Evolutionary conservation across 106 monocot species (phyloP), one percentile per base, ranked within the genome.

Genomic region (Triglochin maritima): DNA sequence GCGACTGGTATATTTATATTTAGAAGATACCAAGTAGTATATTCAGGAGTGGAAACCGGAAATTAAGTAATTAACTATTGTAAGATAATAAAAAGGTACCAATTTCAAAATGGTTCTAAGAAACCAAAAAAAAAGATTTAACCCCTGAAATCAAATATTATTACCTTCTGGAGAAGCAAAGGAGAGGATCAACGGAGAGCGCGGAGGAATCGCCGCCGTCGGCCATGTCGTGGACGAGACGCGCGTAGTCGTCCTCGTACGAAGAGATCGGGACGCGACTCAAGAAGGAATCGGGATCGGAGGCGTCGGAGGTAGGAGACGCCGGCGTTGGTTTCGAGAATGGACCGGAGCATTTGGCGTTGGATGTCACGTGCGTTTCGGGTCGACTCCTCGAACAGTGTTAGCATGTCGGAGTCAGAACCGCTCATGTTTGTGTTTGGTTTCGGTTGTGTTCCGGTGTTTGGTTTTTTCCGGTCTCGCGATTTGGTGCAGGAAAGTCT

Each of bases 181-280:
- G 6, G 44, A 68, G 55, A 12, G 54, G 55, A 42, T 54, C 54
- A 12, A 52, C 47, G 53, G 51, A 54, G 53, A 67, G 52, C 17
- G 9, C 43, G 53, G 51, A 53, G 9, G 16, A 3, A 14, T 51
- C 67, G 17, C 52, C 67, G 51, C 41, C 67, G 3, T 51, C 67
- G 9, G 51, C 67, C 7, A 52, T 51, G 4, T 12, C 5, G 12
- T 53, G 50, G 5, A 51, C 48, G 5, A n/a, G 10, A 46, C 2
- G 15, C 6, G 47, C 64, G 46, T 64, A 64, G 64, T 64, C 64
- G n/a, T 47, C 46, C 9, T 64, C 64, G 44, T 64, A 64, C 4
- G 64, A 47, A 9, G 64, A 64, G 64, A 64, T 46, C 47, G 64
- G 64, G 14, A 64, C 64, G 64, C 9, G 47, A 3, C 47, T 9